Conservation (phyloP, 345 rosid genomes). For the Bruguiera sexangula region DNA sequence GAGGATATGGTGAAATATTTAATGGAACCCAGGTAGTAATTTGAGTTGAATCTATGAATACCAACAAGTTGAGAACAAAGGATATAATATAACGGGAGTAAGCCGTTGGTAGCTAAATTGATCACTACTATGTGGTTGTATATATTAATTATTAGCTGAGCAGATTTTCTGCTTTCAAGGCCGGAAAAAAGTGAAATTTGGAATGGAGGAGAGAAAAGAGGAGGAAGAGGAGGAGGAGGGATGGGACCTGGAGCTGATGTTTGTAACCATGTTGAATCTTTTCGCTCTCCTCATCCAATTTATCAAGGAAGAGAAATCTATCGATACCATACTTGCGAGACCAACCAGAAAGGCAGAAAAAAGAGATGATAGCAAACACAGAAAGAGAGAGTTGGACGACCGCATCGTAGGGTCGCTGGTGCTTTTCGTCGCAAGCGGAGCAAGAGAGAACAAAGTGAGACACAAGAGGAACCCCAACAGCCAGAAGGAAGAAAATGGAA, state of each 20-base stretch:
- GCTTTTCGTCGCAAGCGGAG: slow-evolving; percentile 58
- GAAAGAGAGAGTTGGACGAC: slow-evolving; percentile 74
- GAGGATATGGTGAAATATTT: too few relatives aligned
- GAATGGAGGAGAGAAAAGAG: neutral
- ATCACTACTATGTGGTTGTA: too few relatives aligned
- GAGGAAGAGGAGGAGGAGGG: too few relatives aligned
- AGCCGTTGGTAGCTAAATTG: too few relatives aligned
- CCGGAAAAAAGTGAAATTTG: neutral
- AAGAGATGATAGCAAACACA: slow-evolving; percentile 62
- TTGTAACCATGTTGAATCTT: slow-evolving; percentile 51
- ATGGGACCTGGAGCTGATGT: slow-evolving; percentile 56
- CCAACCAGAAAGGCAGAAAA: slow-evolving; percentile 60
- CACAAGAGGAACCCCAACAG: slow-evolving; percentile 54
- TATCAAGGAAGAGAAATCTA: slow-evolving; percentile 71
- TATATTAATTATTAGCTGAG: neutral
- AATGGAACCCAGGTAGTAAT: too few relatives aligned
- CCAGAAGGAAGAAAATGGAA: slow-evolving; percentile 63
- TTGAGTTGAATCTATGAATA: too few relatives aligned
- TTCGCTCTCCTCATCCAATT: slow-evolving; percentile 50
- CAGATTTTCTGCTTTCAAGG: neutral
- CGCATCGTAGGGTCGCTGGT: slow-evolving; percentile 71
- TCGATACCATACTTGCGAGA: slow-evolving; percentile 62
- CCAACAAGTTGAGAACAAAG: too few relatives aligned
- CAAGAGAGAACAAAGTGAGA: slow-evolving; percentile 70
- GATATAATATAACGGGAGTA: too few relatives aligned